Evolutionary conservation across 2,329 filamentous ascomycete genomes (phyloP), one percentile per base, ranked within the genome.

Genomic region (Trichocomaceae sp.): DNA sequence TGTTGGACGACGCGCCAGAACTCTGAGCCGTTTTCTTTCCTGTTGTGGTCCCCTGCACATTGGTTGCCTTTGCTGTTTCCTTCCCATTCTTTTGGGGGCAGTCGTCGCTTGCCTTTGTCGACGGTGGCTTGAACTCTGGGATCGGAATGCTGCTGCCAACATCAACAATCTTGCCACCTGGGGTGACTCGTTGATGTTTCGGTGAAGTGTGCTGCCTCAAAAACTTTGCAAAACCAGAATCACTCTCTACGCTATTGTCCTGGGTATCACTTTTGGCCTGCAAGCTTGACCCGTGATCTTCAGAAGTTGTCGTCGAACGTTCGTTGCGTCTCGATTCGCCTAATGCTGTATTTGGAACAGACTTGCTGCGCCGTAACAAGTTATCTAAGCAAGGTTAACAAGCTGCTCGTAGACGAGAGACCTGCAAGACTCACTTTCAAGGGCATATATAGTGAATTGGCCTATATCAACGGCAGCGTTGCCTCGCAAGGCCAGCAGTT

Each of bases 131-230:
- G 57, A 71, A 69, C 56, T 71, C 65, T 5, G 74, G 72, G 52
- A 66, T 67, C 22, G 69, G 63, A 10, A 56, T 31, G 19, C 62
- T 60, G 31, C 68, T 64, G 35, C 67, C 65, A 70, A 77, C 75
- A n/a, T 75, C 74, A 35, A 78, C 74, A 26, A 78, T 77, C 41
- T 69, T 70, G 8, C 76, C 76, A 20, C 75, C 75, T 55, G 76
- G 74, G 39, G 75, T 77, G 48, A 78, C 76, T 50, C 75, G 72
- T 50, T 77, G 72, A 56, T 76, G 72, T 33, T 69, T 75, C n/a
- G 75, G 75, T 35, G 76, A 77, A 7, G 73, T 67, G 56, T 77
- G 75, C 50, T 75, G 68, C 61, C 73, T 73, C 8, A 78, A 64
- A 55, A 78, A 78, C 37, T 67, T 67, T 31, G 66, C 70, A 61